These are phyloP conservation scores for Lizanozyma gosingica DNA, from an alignment of 1,139 yeast species.

Conservation along the genomic window DNA sequence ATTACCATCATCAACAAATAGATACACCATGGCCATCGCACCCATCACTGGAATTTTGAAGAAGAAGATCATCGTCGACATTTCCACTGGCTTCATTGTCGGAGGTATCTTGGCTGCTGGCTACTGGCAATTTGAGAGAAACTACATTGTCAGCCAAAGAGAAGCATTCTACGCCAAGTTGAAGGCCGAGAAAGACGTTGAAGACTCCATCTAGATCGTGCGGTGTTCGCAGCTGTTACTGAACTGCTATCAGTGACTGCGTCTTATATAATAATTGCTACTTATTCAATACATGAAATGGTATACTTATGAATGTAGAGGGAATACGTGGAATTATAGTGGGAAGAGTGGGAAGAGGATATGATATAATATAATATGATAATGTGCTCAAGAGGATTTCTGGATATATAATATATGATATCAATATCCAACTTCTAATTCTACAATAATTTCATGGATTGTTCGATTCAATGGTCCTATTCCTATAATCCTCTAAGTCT, in stretches of 20 bases:
- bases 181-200: constrained; percentile 41
- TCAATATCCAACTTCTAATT: too few relatives aligned
- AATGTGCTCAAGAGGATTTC: too few relatives aligned
- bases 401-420: too few relatives aligned
- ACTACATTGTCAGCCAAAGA: constrained; percentile 36
- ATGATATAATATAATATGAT: too few relatives aligned
- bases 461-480: too few relatives aligned
- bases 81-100: constrained; percentile 47
- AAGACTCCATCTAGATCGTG: constrained; percentile 17
- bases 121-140: constrained; percentile 32
- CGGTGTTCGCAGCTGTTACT: too few relatives aligned
- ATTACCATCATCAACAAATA: too few relatives aligned
- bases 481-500: too few relatives aligned
- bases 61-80: constrained; percentile 76
- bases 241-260: background rate
- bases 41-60: constrained; percentile 83
- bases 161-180: constrained; percentile 41
- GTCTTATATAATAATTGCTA: too few relatives aligned
- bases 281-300: background rate
- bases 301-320: background rate
- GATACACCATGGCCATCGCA: constrained; percentile 61
- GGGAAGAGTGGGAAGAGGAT: too few relatives aligned
- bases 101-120: constrained; percentile 17
- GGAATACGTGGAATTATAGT: too few relatives aligned
- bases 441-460: too few relatives aligned